Base-by-base conservation (phyloP, 768 basidiomycete genomes). In the Filobasidium wieringae region DNA sequence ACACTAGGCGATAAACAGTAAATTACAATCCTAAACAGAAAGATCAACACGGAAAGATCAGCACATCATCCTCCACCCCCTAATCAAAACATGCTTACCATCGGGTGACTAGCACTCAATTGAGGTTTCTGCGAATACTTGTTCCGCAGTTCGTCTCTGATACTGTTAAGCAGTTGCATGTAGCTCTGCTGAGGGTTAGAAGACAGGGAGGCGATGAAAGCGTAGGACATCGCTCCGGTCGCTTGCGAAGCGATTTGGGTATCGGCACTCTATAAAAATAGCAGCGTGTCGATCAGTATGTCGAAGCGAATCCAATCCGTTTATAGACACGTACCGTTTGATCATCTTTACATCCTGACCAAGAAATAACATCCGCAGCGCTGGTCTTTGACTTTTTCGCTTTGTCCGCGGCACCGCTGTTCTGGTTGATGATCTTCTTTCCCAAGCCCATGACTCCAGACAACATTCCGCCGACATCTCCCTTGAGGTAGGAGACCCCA, bases 381-480 rank as follows among this genome's bases (percentile, higher is more conserved):
- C 86, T 85, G 1, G 87, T 82, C 72, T 81, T 84, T 4, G 84
- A 60, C 59, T 65, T 78, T 60, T 76, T 82, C 0, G 84, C 71
- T 57, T 78, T 75, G 59, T 83, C 76, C 6, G 81, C 80, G 0
- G 86, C 87, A 66, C 85, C 84, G 24, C 67, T 68, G 58, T 76
- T 77, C 37, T 73, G 77, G 17, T 85, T 87, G 17, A 85, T 81
- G 15, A 87, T 84, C 1, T 81, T 80, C 69, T 87, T 88, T 53
- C 90, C 73, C 34, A 96, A 66, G 6, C 84, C 81, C 66, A 84
- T 80, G 11, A 89, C 81, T 6, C 85, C 83, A 45, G 78, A 79
- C 64, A 96, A 75, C 34, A 87, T 80, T 15, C 89, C 87, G 14
- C 84, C 78, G 68, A 88, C 80, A 69, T 97, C 91, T 32, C 85